Conservation (phyloP, 495 filamentous ascomycete genomes). For the Daldinia concentrica region DNA sequence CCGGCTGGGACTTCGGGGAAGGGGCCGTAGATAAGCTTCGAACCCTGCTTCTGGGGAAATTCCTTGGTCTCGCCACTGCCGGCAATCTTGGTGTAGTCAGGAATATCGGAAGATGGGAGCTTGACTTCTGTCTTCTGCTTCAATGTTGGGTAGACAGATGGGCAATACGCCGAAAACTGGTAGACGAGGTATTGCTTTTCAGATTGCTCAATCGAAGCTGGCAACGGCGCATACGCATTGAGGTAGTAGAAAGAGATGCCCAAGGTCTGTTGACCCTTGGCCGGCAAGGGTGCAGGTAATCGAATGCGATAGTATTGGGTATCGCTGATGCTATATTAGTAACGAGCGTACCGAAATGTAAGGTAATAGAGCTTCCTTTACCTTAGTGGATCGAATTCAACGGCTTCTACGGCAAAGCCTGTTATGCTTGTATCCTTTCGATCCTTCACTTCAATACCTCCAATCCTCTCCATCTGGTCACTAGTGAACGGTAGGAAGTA, state of each 20-base stretch:
- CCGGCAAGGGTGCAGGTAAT: slow-evolving; percentile 75
- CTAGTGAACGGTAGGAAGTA: slow-evolving; percentile 89
- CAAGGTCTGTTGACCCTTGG: slow-evolving; percentile 81
- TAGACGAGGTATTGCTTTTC: slow-evolving; percentile 89
- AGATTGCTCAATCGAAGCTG: slow-evolving; percentile 77
- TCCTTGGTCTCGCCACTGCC: slow-evolving; percentile 66
- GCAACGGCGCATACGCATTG: slow-evolving; percentile 77
- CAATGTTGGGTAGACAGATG: slow-evolving; percentile 80
- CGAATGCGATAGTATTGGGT: slow-evolving; percentile 86
- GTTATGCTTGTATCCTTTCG: slow-evolving; percentile 78
- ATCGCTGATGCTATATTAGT: slow-evolving; percentile 61
- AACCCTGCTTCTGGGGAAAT: slow-evolving; percentile 84
- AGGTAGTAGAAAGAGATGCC: slow-evolving; percentile 85
- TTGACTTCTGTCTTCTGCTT: slow-evolving; percentile 99
- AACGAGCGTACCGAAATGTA: slow-evolving; percentile 6
- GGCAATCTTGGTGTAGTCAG: slow-evolving; percentile 81
- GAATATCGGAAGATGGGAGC: slow-evolving; percentile 77
- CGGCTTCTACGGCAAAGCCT: slow-evolving; percentile 72
- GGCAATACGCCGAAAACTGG: slow-evolving; percentile 81
- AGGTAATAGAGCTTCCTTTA: slow-evolving; percentile 41
- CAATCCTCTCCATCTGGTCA: slow-evolving; percentile 75
- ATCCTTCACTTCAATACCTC: slow-evolving; percentile 88
- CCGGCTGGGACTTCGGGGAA: slow-evolving; percentile 81
- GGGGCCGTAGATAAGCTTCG: slow-evolving; percentile 90
- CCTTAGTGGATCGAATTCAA: slow-evolving; percentile 72